Evolutionary conservation across 257 asterid genomes (phyloP).

Genomic region (Knoxia roxburghii): DNA sequence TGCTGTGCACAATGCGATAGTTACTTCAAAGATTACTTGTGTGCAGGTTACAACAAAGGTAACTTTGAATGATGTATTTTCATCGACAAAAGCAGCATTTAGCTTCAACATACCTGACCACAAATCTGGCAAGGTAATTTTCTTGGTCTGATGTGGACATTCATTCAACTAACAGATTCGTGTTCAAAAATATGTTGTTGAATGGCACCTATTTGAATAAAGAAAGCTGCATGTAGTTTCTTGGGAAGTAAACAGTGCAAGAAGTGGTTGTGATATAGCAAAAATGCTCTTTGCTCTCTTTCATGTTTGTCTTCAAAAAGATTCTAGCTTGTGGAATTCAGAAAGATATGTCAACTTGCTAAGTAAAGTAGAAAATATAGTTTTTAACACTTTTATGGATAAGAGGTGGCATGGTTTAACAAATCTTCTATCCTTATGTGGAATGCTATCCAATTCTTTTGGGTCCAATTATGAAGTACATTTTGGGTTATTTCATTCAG

Average conservation of each 20-base stretch:
- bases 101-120: conserved; percentile 79
- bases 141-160: not conserved
- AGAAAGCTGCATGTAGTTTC: not conserved
- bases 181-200: not conserved
- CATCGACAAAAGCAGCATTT: conserved; percentile 62
- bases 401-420: no score
- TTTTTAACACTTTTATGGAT: no score
- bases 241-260: not conserved
- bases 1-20: not conserved
- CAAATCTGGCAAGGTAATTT: conserved; percentile 77
- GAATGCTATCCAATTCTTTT: not conserved
- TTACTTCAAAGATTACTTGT: conserved; percentile 11
- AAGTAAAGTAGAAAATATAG: not conserved
- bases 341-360: not conserved
- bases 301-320: no score
- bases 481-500: not conserved
- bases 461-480: not conserved
- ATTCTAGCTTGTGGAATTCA: no score
- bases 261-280: not conserved
- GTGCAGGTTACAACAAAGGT: conserved; percentile 70
- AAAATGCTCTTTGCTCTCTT: not conserved
- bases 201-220: no score
- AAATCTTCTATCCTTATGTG: not conserved
- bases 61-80: conserved; percentile 40
- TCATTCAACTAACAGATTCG: not conserved